Evolutionary conservation across 768 basidiomycete species (phyloP), one percentile per base, ranked within the genome.

Genomic region (Pleurotus tuber-regium): DNA sequence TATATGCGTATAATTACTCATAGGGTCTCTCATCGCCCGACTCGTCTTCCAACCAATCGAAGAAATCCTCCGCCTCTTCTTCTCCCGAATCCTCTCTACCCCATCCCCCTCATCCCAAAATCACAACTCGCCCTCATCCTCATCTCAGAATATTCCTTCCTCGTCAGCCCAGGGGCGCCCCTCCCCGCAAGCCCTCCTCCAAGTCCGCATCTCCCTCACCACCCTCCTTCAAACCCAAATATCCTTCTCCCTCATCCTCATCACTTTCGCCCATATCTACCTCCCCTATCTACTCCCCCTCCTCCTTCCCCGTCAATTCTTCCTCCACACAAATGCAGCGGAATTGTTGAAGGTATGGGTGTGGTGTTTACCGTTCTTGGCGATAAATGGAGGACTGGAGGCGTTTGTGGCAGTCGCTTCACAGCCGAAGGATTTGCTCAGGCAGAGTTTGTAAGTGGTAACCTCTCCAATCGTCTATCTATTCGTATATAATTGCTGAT

Each of bases 31-130:
- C 11, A 72, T 97, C 21, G 96, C 94, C 4, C 85, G 97, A 14
- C 88, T 98, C 52, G 62, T 95, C 21, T 96, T 98, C 63, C 96
- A 98, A 59, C 97, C 97, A 0, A 81, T 98, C 21, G 97, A 99
- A 67, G 97, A 99, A 68, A 87, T 90, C 1, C 80, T 87, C 1
- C 84, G 95, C 1, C 75, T 98, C 2, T 92, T 86, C 68, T 98
- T 97, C 68, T 94, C 96, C 1, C 86, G 77, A 72, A 53, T 74
- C 72, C 54, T 80, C 65, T 51, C 63, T 21, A 50, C 43, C 31
- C 53, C 52, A 59, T 7, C 55, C 56, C 11, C 56, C 29, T 7
- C 49, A 55, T 26, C 52, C 30, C 14, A 51, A 43, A 36, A 28
- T 36, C n/a, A 16, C 6, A 23, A 21, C 19, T 16, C n/a, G 8